These are phyloP conservation scores for Pichia sp. DNA, from an alignment of 1,139 yeast species.

Conservation along the genomic window DNA sequence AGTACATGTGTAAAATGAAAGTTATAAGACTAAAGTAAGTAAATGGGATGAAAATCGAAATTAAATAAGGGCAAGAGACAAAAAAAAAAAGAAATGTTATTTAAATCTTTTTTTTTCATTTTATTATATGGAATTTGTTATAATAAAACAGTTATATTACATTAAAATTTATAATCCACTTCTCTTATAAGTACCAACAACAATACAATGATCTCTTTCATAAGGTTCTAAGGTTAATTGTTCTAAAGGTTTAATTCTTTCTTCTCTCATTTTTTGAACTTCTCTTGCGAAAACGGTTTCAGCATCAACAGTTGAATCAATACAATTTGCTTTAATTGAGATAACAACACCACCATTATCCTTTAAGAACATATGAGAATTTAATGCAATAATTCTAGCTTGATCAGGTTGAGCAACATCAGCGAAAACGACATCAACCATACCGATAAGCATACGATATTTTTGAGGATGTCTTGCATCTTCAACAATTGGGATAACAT, in stretches of 20 bases:
- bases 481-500: constrained; percentile 96
- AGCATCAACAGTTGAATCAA: constrained; percentile 98
- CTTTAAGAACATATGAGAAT: constrained; percentile 95
- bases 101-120: background rate
- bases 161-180: constrained; percentile 51
- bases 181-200: constrained; percentile 94
- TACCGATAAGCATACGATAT: constrained; percentile 96
- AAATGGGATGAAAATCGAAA: background rate
- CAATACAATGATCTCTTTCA: constrained; percentile 99
- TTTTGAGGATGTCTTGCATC: constrained; percentile 99
- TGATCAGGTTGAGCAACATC: constrained; percentile 99
- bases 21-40: background rate
- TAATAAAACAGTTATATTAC: background rate
- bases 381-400: constrained; percentile 98
- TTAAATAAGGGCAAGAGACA: background rate
- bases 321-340: constrained; percentile 99
- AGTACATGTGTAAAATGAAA: constrained; percentile 2
- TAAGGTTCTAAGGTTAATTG: constrained; percentile 98
- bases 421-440: constrained; percentile 98
- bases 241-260: constrained; percentile 96
- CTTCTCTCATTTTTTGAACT: constrained; percentile 97
- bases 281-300: constrained; percentile 99
- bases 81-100: background rate
- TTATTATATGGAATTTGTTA: background rate
- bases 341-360: constrained; percentile 98